Evolutionary conservation across 306 rosid genomes (phyloP).

Genomic region (Prunus salicina): DNA sequence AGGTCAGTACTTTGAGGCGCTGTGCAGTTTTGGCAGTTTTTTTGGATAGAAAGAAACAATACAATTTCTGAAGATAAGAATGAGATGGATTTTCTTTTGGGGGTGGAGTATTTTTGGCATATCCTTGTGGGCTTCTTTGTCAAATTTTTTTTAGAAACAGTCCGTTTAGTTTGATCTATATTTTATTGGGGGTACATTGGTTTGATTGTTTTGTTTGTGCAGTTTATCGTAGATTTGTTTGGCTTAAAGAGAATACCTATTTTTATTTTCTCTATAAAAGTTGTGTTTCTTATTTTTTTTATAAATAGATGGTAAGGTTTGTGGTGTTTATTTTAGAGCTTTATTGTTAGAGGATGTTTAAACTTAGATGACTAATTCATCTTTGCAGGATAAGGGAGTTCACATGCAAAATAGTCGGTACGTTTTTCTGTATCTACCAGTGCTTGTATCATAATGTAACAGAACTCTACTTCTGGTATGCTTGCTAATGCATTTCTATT

Average conservation of each 20-base stretch:
- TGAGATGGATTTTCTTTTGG: neutral
- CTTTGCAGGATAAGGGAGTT: constrained; percentile 71
- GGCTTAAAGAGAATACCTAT: neutral
- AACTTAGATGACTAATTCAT: constrained; percentile 28
- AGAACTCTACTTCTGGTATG: constrained; percentile 19
- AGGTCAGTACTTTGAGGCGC: neutral
- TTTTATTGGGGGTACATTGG: neutral
- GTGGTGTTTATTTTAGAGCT: neutral
- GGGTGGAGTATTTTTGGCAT: neutral
- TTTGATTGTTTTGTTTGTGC: neutral
- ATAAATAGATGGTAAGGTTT: neutral
- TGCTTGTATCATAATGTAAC: constrained; percentile 6
- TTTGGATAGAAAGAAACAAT: constrained; percentile 3
- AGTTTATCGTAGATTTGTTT: neutral
- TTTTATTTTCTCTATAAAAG: neutral
- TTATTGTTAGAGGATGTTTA: neutral
- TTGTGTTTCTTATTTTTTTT: neutral
- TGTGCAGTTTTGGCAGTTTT: neutral
- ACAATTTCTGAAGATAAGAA: neutral
- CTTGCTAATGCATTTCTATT: constrained; percentile 28
- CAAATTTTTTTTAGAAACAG: neutral
- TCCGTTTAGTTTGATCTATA: neutral
- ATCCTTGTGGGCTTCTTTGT: neutral
- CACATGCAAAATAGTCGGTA: constrained; percentile 76
- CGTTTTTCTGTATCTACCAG: constrained; percentile 22